Conservation (phyloP, 1,139 yeast genomes). For the Saccharomycopsis hybrid region DNA sequence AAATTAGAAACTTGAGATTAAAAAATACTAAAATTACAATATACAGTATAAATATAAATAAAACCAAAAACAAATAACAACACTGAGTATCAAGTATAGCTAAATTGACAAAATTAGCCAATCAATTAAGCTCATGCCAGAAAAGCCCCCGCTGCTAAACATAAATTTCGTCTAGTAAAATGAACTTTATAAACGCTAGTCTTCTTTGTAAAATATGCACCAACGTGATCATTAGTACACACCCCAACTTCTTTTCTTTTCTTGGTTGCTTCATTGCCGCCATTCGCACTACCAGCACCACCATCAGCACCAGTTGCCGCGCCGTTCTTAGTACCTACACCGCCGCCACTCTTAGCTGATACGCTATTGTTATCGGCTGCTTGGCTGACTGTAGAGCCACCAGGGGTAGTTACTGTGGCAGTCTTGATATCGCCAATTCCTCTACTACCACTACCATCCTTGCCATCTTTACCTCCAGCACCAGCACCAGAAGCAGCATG, state of each 20-base stretch:
- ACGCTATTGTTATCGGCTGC: background rate
- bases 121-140: background rate
- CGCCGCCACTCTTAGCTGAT: background rate
- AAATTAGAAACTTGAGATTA: background rate
- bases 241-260: slow-evolving; percentile 68
- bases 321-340: slow-evolving; percentile 22
- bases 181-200: slow-evolving; percentile 93
- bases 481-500: slow-evolving; percentile 15
- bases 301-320: slow-evolving; percentile 20
- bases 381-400: background rate
- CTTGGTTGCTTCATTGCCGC: slow-evolving; percentile 25
- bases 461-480: slow-evolving; percentile 21
- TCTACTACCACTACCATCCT: slow-evolving; percentile 14
- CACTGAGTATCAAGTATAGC: background rate
- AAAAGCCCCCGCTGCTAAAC: slow-evolving; percentile 78
- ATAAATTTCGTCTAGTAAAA: slow-evolving; percentile 83
- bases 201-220: slow-evolving; percentile 87
- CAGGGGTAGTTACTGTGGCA: slow-evolving; percentile 3
- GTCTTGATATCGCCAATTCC: slow-evolving; percentile 18
- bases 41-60: background rate
- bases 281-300: slow-evolving; percentile 22
- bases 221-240: slow-evolving; percentile 75
- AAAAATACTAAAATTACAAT: background rate
- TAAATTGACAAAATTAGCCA: background rate
- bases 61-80: background rate